These are phyloP conservation scores for Angophora floribunda DNA, from an alignment of 345 rosid genomes.

Conservation along the genomic window DNA sequence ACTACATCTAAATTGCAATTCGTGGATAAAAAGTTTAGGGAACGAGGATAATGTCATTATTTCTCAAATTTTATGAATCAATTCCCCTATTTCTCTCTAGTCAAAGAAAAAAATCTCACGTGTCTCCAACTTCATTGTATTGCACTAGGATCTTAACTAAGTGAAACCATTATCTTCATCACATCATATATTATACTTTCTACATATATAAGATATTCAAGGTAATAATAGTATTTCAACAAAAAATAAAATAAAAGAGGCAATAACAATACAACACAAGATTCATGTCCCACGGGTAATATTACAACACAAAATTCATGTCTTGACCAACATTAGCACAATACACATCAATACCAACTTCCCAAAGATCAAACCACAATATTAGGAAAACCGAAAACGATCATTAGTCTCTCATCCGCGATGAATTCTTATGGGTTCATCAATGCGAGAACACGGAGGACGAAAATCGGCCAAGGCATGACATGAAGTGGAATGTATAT, in stretches of 20 bases:
- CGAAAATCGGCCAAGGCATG: accelerated
- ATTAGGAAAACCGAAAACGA: neutral
- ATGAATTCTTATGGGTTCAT: neutral
- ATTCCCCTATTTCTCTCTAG: neutral
- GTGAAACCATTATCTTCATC: neutral
- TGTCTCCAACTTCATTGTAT: neutral
- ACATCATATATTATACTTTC: neutral
- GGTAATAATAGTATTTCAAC: neutral
- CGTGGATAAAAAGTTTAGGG: accelerated
- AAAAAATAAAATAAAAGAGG: neutral
- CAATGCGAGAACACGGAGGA: neutral
- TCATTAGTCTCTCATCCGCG: neutral
- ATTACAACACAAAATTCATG: too few species aligned
- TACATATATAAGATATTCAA: accelerated
- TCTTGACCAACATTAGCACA: neutral
- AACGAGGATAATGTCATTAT: neutral
- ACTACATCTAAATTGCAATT: neutral
- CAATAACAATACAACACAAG: neutral
- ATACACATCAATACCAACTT: neutral
- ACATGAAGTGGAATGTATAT: neutral
- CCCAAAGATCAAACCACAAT: neutral
- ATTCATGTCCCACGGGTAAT: neutral
- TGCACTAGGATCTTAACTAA: neutral
- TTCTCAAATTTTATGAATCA: neutral
- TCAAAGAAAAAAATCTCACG: neutral